Percentiles rank a stretch among this genome's conserved stretches.
Evolutionary conservation across 805 yeast genomes (phyloP).

Genomic region (Suhomyces emberorum): DNA sequence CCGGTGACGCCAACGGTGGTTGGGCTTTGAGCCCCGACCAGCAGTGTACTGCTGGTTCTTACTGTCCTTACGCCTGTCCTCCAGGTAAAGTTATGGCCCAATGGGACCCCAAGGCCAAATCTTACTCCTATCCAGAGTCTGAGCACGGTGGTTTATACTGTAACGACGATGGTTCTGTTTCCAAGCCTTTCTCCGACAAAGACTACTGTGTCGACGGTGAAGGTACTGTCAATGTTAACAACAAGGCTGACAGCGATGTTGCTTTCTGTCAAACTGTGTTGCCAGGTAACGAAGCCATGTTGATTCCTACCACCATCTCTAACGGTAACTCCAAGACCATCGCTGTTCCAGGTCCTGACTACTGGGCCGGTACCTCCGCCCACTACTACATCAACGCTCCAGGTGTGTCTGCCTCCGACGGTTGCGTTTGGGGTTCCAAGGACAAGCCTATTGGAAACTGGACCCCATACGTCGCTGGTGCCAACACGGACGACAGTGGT

Average conservation of each 20-base stretch:
- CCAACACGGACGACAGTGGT: slow-evolving; percentile 68
- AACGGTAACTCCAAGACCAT: slow-evolving; percentile 47
- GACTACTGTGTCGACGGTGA: slow-evolving; percentile 74
- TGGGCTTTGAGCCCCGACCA: slow-evolving; percentile 86
- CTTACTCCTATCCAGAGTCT: slow-evolving; percentile 73
- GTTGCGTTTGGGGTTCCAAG: slow-evolving; percentile 80
- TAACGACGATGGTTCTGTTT: slow-evolving; percentile 62
- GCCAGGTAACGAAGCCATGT: slow-evolving; percentile 94
- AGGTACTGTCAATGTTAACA: slow-evolving; percentile 65
- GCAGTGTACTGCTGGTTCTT: slow-evolving; percentile 67
- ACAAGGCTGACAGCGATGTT: slow-evolving; percentile 54
- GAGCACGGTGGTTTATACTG: slow-evolving; percentile 83
- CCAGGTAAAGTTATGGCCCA: slow-evolving; percentile 86
- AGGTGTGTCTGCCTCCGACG: slow-evolving; percentile 71
- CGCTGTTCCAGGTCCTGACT: slow-evolving; percentile 83
- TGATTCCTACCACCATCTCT: slow-evolving; percentile 75
- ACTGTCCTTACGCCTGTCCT: slow-evolving; percentile 90
- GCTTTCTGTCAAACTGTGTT: slow-evolving; percentile 91
- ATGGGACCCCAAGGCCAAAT: slow-evolving; percentile 78
- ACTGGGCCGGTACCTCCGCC: slow-evolving; percentile 84
- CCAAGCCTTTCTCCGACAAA: slow-evolving; percentile 54
- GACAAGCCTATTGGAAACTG: slow-evolving; percentile 78
- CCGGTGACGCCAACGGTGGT: slow-evolving; percentile 63
- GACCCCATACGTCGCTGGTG: slow-evolving; percentile 93
- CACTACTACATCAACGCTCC: slow-evolving; percentile 85